These are phyloP conservation scores for Exophiala spinifera DNA, from an alignment of 2,329 filamentous ascomycete genomes.

Conservation along the genomic window DNA sequence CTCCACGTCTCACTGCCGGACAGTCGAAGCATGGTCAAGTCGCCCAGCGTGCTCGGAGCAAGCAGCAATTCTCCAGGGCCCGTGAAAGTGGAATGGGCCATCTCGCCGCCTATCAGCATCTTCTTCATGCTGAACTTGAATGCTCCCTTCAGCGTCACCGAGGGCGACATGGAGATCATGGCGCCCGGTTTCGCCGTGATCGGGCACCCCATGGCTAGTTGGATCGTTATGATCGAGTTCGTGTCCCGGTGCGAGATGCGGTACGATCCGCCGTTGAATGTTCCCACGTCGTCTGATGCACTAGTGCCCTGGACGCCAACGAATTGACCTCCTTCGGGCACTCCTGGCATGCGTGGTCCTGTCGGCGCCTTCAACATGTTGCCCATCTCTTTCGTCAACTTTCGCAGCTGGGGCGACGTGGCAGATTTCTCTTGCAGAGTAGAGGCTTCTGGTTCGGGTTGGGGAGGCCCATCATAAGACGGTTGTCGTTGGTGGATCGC, in stretches of 20 bases:
- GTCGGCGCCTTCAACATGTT: conserved; percentile 19
- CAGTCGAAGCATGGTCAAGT: conserved; percentile 77
- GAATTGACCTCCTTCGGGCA: conserved; percentile 56
- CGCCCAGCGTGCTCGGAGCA: conserved; percentile 75
- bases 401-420: conserved; percentile 12
- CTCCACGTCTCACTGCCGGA: conserved; percentile 71
- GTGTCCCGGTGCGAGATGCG: conserved; percentile 87
- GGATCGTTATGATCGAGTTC: conserved; percentile 85
- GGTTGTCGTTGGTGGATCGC: conserved; percentile 23
- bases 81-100: conserved; percentile 74
- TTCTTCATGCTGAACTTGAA: conserved; percentile 91
- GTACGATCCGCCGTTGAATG: conserved; percentile 94
- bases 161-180: conserved; percentile 94
- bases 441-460: background rate
- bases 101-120: conserved; percentile 75
- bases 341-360: conserved; percentile 35
- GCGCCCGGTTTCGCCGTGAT: conserved; percentile 75
- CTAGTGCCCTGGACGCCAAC: conserved; percentile 57
- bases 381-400: conserved; percentile 22
- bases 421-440: conserved; percentile 11
- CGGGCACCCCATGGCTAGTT: conserved; percentile 85
- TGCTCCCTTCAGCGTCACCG: conserved; percentile 75
- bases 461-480: conserved; percentile 19
- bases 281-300: conserved; percentile 77
- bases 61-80: conserved; percentile 88